Conservation (phyloP, 73 alveolate species). For the Effrenium voratum region DNA sequence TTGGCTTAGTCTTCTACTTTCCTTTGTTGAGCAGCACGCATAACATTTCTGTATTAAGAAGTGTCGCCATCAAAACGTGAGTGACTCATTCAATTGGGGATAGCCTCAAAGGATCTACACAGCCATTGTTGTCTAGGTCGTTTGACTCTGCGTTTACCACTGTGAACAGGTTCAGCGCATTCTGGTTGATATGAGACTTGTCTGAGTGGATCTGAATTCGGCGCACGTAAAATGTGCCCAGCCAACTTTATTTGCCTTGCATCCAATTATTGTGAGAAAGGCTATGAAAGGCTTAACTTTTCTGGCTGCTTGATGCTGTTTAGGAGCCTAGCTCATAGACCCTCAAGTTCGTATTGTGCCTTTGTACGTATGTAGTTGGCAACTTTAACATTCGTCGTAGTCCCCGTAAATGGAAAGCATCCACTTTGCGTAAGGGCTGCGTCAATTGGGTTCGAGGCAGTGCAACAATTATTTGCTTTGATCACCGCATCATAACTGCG, state of each 20-base stretch:
- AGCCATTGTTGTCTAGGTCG: conserved; percentile 44
- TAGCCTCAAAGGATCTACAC: background rate
- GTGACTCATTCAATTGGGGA: too few relatives aligned
- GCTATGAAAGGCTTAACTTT: background rate
- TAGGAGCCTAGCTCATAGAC: conserved; percentile 6
- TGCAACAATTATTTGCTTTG: background rate
- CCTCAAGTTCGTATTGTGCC: background rate
- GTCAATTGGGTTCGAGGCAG: conserved; percentile 1
- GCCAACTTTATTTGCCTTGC: conserved; percentile 6
- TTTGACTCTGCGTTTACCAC: conserved; percentile 4
- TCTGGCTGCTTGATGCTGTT: background rate
- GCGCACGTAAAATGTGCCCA: conserved; percentile 29
- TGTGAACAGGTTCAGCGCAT: background rate
- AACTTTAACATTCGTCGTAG: background rate
- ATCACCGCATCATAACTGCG: background rate
- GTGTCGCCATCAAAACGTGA: too few relatives aligned
- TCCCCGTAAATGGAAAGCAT: conserved; percentile 20
- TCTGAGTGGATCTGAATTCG: background rate
- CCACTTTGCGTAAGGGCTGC: background rate
- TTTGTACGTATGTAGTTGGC: background rate
- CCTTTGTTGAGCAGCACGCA: too few relatives aligned
- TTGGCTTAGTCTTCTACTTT: too few relatives aligned
- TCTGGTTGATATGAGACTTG: conserved; percentile 9
- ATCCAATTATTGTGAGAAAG: background rate
- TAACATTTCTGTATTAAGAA: too few relatives aligned